A percentile compares a stretch with the other conserved stretches of the same genome.
These are phyloP conservation scores for Citrus unshiu DNA, from an alignment of 345 rosid genomes.

Conservation along the genomic window DNA sequence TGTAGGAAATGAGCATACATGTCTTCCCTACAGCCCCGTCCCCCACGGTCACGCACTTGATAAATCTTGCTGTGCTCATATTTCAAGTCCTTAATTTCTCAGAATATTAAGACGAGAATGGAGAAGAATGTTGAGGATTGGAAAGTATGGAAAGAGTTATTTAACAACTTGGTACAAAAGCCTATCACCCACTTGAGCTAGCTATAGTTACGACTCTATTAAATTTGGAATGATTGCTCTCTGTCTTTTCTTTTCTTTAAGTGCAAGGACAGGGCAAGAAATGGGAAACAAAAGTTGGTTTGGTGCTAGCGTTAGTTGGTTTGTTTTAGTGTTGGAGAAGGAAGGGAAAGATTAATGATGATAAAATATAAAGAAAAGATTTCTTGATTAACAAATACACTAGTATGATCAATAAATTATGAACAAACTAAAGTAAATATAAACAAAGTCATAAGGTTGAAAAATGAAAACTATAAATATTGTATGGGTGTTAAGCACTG, in stretches of 20 bases:
- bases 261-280: constrained; percentile 36
- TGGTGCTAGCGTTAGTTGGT: constrained; percentile 44
- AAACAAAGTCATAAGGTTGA: constrained; percentile 5
- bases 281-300: constrained; percentile 26
- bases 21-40: constrained; percentile 89
- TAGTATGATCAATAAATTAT: constrained; percentile 7
- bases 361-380: background rate
- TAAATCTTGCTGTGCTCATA: constrained; percentile 72
- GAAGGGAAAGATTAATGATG: constrained; percentile 25
- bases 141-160: constrained; percentile 8
- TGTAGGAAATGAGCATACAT: constrained; percentile 81
- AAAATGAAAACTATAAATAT: background rate
- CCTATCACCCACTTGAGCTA: constrained; percentile 20
- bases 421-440: background rate
- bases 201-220: background rate
- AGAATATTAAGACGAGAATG: background rate
- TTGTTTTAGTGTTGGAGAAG: constrained; percentile 39
- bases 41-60: constrained; percentile 81
- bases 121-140: background rate
- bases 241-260: constrained; percentile 35
- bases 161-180: constrained; percentile 15
- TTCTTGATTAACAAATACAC: constrained; percentile 21
- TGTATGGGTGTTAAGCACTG: constrained; percentile 3
- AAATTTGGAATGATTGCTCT: constrained; percentile 30
- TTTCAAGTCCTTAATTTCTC: background rate